Evolutionary conservation across 2,329 filamentous ascomycete species (phyloP).

Genomic region (Hypoxylon sp.): DNA sequence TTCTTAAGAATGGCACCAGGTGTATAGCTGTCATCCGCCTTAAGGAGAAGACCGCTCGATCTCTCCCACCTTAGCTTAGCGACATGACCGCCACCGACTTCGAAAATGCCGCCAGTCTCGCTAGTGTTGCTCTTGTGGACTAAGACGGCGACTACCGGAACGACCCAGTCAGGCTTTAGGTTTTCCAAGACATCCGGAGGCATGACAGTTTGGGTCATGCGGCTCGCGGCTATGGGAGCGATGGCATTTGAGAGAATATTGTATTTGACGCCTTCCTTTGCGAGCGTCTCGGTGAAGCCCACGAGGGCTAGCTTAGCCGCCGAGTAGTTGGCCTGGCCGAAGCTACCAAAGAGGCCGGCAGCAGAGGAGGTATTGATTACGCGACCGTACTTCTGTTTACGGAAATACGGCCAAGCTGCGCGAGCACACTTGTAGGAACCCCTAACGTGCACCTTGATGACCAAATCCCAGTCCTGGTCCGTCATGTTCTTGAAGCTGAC

Average conservation of each 20-base stretch:
- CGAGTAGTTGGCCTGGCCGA: conserved; percentile 97
- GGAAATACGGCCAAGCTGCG: conserved; percentile 97
- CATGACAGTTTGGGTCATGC: conserved; percentile 97
- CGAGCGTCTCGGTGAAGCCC: conserved; percentile 96
- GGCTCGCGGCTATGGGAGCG: conserved; percentile 92
- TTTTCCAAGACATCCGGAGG: conserved; percentile 89
- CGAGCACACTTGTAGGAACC: conserved; percentile 95
- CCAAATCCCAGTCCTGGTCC: conserved; percentile 95
- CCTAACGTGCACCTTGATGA: conserved; percentile 91
- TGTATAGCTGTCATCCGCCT: conserved; percentile 88
- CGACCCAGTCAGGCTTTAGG: conserved; percentile 93
- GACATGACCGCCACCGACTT: conserved; percentile 91
- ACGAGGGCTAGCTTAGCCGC: conserved; percentile 96
- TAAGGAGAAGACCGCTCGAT: conserved; percentile 87
- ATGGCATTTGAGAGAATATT: conserved; percentile 97
- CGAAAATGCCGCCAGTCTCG: conserved; percentile 92
- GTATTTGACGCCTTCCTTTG: conserved; percentile 97
- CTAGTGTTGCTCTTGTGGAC: conserved; percentile 85
- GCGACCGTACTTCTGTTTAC: conserved; percentile 98
- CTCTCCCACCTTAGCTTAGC: conserved; percentile 97
- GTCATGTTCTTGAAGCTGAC: conserved; percentile 99
- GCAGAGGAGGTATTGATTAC: conserved; percentile 98
- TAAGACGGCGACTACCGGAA: conserved; percentile 89
- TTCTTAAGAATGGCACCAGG: conserved; percentile 88
- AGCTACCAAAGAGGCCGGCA: conserved; percentile 93